Conservation (phyloP, 805 yeast species). For the Huiozyma sinensis region DNA sequence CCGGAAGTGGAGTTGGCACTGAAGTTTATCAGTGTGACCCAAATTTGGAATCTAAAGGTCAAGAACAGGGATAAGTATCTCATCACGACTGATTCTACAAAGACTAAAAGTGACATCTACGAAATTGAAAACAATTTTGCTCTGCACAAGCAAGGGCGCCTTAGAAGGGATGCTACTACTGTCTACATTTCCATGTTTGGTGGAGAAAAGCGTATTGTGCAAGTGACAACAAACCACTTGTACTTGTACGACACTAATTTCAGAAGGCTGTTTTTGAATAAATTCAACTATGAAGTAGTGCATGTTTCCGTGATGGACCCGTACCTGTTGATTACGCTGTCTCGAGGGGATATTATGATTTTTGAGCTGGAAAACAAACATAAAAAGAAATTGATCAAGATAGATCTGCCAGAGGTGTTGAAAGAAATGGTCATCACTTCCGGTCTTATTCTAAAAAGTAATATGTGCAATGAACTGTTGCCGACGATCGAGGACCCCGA, state of each 20-base stretch:
- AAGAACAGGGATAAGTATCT: conserved; percentile 43
- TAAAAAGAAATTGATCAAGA: conserved; percentile 27
- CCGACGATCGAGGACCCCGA: conserved; percentile 13
- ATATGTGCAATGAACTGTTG: conserved; percentile 35
- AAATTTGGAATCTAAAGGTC: conserved; percentile 58
- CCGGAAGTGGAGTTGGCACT: conserved; percentile 60
- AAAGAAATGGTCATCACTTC: conserved; percentile 50
- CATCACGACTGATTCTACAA: conserved; percentile 58
- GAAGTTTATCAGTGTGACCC: conserved; percentile 59
- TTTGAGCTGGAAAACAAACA: conserved; percentile 34
- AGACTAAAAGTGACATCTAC: conserved; percentile 58
- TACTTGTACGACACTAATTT: conserved; percentile 54
- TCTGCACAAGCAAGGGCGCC: conserved; percentile 48
- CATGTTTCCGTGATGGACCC: conserved; percentile 55
- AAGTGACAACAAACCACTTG: conserved; percentile 59
- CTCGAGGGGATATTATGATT: conserved; percentile 61
- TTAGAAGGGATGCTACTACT: conserved; percentile 53
- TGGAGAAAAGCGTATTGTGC: conserved; percentile 50
- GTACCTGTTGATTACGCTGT: conserved; percentile 48
- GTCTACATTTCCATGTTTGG: conserved; percentile 55
- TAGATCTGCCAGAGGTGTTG: conserved; percentile 29
- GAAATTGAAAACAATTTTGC: conserved; percentile 52
- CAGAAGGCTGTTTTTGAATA: conserved; percentile 39
- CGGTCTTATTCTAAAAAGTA: conserved; percentile 50
- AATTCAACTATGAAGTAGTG: conserved; percentile 50